phyloP scores from a whole-genome alignment of 345 rosid species.

The Lepidium aucheri region DNA sequence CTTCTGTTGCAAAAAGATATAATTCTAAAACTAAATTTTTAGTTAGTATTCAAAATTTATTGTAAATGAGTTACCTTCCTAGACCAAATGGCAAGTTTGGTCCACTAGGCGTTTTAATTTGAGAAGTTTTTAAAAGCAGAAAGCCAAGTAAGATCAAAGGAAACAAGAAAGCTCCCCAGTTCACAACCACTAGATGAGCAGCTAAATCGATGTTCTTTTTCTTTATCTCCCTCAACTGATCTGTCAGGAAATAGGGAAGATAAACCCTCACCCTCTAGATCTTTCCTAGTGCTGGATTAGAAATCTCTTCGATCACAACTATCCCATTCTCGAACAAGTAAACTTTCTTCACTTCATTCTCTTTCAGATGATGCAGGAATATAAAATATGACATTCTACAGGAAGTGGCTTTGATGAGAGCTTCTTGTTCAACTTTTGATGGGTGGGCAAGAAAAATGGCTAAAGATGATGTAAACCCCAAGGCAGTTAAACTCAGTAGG shows the following conservation, averaged over 20 bases:
- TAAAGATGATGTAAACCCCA: constrained; percentile 27
- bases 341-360: too few relatives aligned
- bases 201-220: constrained; percentile 36
- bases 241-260: too few relatives aligned
- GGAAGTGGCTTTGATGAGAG: constrained; percentile 42
- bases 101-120: constrained; percentile 39
- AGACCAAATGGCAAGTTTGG: constrained; percentile 60
- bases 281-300: too few relatives aligned
- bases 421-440: constrained; percentile 51
- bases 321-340: too few relatives aligned
- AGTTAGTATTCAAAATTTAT: neutral
- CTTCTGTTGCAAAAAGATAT: constrained; percentile 32
- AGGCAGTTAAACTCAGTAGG: constrained; percentile 31
- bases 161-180: constrained; percentile 33
- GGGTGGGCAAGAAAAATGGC: constrained; percentile 16
- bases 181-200: constrained; percentile 46
- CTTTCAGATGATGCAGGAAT: too few relatives aligned
- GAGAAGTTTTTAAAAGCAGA: constrained; percentile 38
- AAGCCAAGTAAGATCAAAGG: constrained; percentile 26
- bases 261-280: too few relatives aligned
- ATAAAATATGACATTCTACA: constrained; percentile 17
- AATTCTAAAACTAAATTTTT: neutral
- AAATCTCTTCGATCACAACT: too few relatives aligned
- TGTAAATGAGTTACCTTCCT: constrained; percentile 34
- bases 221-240: too few relatives aligned